Evolutionary conservation across 106 monocot genomes (phyloP).

Genomic region (Dendrobium officinale): DNA sequence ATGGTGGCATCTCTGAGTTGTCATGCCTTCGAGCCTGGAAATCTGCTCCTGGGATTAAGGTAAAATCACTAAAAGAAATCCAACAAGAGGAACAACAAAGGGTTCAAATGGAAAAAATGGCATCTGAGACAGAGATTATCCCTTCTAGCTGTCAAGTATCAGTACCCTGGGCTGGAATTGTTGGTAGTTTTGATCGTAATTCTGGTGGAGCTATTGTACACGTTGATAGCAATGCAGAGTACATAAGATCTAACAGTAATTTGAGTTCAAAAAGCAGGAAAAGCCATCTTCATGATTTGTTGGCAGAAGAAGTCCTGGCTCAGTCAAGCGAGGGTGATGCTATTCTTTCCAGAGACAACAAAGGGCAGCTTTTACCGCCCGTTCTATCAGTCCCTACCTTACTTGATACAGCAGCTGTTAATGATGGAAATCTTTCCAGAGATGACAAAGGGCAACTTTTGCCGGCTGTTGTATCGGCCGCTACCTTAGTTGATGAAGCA

Average conservation of each 20-base stretch:
- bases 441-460: conserved; percentile 12
- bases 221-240: not conserved
- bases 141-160: not conserved
- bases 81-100: conserved; percentile 80
- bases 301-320: conserved; percentile 77
- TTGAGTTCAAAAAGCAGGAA: conserved; percentile 38
- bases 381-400: not conserved
- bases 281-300: conserved; percentile 81
- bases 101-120: conserved; percentile 26
- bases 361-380: conserved; percentile 11
- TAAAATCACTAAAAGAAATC: conserved; percentile 87
- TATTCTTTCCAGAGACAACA: conserved; percentile 14
- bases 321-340: conserved; percentile 33
- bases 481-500: conserved; percentile 11
- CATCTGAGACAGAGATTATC: conserved; percentile 18
- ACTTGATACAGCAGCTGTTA: too few species aligned
- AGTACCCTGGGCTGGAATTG: conserved; percentile 25
- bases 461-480: conserved; percentile 7
- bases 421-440: conserved; percentile 9
- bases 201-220: conserved; percentile 17
- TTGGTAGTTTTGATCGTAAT: conserved; percentile 34
- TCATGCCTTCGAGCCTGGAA: conserved; percentile 60
- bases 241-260: conserved; percentile 11
- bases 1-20: conserved; percentile 9
- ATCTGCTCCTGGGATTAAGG: conserved; percentile 56